Percentiles rank a stretch among this genome's conserved stretches.
Evolutionary conservation across 306 rosid species (phyloP).

Genomic region (Mimosa bimucronata): DNA sequence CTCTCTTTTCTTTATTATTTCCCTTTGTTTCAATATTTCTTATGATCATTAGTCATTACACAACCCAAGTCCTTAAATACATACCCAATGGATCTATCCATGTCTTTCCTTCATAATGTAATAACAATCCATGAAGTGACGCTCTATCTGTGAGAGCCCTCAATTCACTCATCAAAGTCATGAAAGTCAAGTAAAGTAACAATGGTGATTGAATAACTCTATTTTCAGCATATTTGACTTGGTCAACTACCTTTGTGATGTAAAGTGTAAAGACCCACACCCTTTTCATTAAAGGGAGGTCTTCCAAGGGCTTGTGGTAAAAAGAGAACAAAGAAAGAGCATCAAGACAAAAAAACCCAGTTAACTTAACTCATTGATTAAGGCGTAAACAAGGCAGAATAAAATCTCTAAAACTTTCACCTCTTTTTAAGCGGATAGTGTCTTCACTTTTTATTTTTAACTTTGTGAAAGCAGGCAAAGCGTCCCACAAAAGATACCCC

Average conservation of each 20-base stretch:
- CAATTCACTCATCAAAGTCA: background rate
- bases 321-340: slow-evolving; percentile 1
- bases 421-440: slow-evolving; percentile 39
- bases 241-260: background rate
- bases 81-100: slow-evolving; percentile 9
- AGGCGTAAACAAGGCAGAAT: slow-evolving; percentile 26
- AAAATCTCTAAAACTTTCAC: slow-evolving; percentile 39
- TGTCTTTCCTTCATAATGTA: slow-evolving; percentile 15
- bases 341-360: background rate
- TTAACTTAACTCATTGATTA: background rate
- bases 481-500: background rate
- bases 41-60: background rate
- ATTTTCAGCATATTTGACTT: background rate
- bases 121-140: background rate
- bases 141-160: slow-evolving; percentile 5
- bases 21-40: slow-evolving; percentile 17
- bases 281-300: background rate
- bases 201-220: background rate
- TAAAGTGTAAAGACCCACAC: background rate
- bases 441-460: slow-evolving; percentile 16
- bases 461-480: slow-evolving; percentile 34
- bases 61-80: background rate
- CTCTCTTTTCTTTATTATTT: slow-evolving; percentile 17
- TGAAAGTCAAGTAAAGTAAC: background rate
- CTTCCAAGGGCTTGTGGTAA: background rate